Conservation (phyloP, 768 basidiomycete species). For the Leucosporidium yakuticum region DNA sequence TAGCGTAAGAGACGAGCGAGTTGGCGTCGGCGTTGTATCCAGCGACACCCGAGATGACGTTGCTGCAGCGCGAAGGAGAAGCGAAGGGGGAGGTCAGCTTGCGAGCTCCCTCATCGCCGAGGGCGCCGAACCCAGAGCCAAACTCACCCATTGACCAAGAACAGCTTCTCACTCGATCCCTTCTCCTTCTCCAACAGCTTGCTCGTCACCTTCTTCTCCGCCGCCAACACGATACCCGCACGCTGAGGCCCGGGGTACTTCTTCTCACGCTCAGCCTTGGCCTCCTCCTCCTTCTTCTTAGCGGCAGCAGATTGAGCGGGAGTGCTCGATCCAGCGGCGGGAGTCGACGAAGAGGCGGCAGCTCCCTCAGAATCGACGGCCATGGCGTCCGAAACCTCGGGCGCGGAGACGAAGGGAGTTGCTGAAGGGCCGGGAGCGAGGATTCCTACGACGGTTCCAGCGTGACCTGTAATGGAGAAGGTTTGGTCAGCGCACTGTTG, state of each 20-base stretch:
- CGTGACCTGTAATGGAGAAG: conserved; percentile 30
- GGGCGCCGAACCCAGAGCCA: conserved; percentile 23
- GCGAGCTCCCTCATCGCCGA: background rate
- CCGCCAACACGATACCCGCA: conserved; percentile 84
- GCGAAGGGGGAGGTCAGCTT: background rate
- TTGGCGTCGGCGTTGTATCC: conserved; percentile 96
- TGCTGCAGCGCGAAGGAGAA: conserved; percentile 51
- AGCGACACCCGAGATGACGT: conserved; percentile 90
- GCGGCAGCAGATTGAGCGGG: conserved; percentile 17
- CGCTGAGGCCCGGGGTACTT: conserved; percentile 44
- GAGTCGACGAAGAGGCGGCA: conserved; percentile 13
- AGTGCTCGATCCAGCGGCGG: background rate
- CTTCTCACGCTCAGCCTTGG: conserved; percentile 28
- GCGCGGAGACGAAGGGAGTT: conserved; percentile 28
- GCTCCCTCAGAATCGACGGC: conserved; percentile 22
- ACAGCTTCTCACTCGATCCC: conserved; percentile 98
- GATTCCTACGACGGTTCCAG: conserved; percentile 71
- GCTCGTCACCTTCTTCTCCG: conserved; percentile 96
- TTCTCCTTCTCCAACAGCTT: conserved; percentile 94
- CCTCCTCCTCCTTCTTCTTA: conserved; percentile 35
- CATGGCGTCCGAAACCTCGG: conserved; percentile 28
- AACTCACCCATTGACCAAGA: conserved; percentile 67
- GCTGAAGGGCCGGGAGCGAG: conserved; percentile 51
- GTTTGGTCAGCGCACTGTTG: background rate
- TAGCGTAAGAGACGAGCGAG: conserved; percentile 89